Evolutionary conservation across 371 early-diverging fungal genomes (phyloP), one percentile per base, ranked within the genome.

Genomic region (Rhizopus delemar): DNA sequence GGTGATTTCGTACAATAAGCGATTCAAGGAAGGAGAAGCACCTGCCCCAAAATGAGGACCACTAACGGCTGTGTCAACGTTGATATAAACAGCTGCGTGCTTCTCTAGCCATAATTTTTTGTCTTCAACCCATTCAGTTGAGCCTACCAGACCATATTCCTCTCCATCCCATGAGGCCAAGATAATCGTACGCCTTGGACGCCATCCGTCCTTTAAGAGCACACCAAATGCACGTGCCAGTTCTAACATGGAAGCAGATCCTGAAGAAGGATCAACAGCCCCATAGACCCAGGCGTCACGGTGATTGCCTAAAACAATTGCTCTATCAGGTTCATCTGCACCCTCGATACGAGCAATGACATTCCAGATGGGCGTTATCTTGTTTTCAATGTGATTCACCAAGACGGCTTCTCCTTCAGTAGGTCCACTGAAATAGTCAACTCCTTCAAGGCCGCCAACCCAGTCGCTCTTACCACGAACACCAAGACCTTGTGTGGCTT

Each of bases 221-320:
- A 77, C 61, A 31, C 89, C 86, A 16, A 88, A 65, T 0, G 69
- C 62, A 32, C 82, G 80, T 9, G 77, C 84, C 0, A 81, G 57
- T 59, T 89, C 89, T 71, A 75, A 71, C 72, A 89, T 57, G 43
- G 75, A 56, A 2, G 88, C 80, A 38, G 85, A 80, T 3, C 89
- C 89, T 5, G 86, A 85, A 2, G 77, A 79, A 16, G 89, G 87
- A 41, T 87, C 89, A 8, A 82, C 81, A 46, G 89, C 89, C 31
- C 89, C 89, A n/a, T 78, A 81, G 0, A 84, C 82, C 90, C 90
- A 89, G 8, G 89, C 82, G 57, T 89, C 90, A 38, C 89, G 81
- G 65, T 87, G 89, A 63, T 84, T 86, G 41, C 89, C 80, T 61
- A 69, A 33, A 50, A 51, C 50, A 38, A 56, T 51, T 31, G 79